phyloP scores from a whole-genome alignment of 2,329 filamentous ascomycete species.

The Aureobasidium sp. region DNA sequence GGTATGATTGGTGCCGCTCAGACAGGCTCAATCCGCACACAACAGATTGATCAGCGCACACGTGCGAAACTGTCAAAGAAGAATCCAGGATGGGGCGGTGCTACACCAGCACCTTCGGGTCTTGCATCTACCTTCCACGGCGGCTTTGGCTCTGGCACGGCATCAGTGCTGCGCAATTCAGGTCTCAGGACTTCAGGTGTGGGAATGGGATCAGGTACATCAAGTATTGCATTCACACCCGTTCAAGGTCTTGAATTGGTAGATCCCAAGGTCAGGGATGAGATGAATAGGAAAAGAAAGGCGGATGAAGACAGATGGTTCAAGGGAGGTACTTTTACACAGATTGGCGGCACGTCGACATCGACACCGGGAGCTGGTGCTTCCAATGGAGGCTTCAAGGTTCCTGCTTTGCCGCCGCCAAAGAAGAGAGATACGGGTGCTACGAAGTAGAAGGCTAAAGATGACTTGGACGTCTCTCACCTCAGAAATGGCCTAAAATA shows the following conservation, averaged over 20 bases:
- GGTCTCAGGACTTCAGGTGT: constrained; percentile 77
- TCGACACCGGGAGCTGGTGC: background rate
- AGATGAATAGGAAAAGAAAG: constrained; percentile 82
- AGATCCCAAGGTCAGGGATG: constrained; percentile 81
- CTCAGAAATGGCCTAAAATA: background rate
- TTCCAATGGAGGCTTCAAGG: constrained; percentile 57
- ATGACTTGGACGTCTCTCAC: background rate
- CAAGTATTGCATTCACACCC: constrained; percentile 84
- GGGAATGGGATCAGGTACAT: constrained; percentile 48
- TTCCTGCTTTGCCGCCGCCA: constrained; percentile 61
- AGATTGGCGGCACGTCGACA: constrained; percentile 55
- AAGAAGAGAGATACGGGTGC: constrained; percentile 48
- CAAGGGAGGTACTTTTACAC: constrained; percentile 93
- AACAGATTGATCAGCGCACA: constrained; percentile 88
- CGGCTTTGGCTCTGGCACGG: constrained; percentile 59
- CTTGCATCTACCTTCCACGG: constrained; percentile 74
- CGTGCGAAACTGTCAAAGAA: constrained; percentile 89
- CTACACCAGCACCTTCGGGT: constrained; percentile 39
- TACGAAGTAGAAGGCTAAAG: background rate
- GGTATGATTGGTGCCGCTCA: constrained; percentile 91
- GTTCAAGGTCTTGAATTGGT: constrained; percentile 93
- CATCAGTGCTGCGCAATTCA: constrained; percentile 64
- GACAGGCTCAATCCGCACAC: constrained; percentile 77
- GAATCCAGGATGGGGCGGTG: constrained; percentile 86
- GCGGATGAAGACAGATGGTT: constrained; percentile 96